Conservation (phyloP, 2,329 filamentous ascomycete species). For the Trichoderma guizhouense region DNA sequence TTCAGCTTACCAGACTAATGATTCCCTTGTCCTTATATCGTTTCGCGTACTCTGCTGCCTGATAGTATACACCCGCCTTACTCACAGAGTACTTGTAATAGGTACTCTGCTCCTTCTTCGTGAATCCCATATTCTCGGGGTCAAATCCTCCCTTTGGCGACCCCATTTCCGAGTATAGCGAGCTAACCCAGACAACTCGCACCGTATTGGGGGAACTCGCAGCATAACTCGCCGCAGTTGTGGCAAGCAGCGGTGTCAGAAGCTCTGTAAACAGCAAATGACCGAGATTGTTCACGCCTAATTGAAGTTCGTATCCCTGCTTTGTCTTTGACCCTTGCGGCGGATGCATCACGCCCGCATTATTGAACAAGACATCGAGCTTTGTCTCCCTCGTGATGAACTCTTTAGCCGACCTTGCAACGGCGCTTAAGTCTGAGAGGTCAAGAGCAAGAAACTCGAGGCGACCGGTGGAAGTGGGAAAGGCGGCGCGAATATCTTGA, state of each 20-base stretch:
- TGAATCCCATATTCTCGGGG: constrained; percentile 4
- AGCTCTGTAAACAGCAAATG: constrained; percentile 39
- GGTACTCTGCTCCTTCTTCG: constrained; percentile 20
- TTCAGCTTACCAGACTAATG: constrained; percentile 23
- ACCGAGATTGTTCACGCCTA: constrained; percentile 41
- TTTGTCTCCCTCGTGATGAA: constrained; percentile 25
- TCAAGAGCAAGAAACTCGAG: constrained; percentile 41
- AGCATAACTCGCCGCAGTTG: constrained; percentile 31
- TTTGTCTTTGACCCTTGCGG: constrained; percentile 30
- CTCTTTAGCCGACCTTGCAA: constrained; percentile 27
- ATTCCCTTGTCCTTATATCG: constrained; percentile 30
- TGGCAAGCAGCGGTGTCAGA: constrained; percentile 33
- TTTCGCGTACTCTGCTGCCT: constrained; percentile 31
- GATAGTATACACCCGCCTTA: constrained; percentile 32
- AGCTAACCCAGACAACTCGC: constrained; percentile 35
- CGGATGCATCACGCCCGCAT: constrained; percentile 41
- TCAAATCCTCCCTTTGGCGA: constrained; percentile 2
- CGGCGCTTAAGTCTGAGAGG: constrained; percentile 32
- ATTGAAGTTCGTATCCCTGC: constrained; percentile 36
- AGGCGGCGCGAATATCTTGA: constrained; percentile 26
- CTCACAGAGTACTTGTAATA: constrained; percentile 26
- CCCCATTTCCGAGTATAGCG: constrained; percentile 17
- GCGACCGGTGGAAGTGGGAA: constrained; percentile 21
- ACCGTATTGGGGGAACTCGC: constrained; percentile 24
- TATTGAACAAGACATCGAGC: constrained; percentile 41